Conservation (phyloP, 495 filamentous ascomycete species). For the Talaromyces proteolyticus region DNA sequence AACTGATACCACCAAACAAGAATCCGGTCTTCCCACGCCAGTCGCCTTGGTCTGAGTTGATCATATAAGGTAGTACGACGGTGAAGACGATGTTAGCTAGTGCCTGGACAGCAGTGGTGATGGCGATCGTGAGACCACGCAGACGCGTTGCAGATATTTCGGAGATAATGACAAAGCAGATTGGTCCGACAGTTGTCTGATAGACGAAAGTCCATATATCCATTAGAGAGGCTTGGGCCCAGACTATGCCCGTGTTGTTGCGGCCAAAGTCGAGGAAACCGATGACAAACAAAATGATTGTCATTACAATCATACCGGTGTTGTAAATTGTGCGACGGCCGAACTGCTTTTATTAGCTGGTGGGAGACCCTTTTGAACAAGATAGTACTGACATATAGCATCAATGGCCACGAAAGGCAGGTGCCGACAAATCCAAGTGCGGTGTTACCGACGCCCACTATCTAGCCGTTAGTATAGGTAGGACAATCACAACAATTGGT, state of each 20-base stretch:
- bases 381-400: conserved; percentile 14
- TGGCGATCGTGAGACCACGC: conserved; percentile 26
- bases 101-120: conserved; percentile 28
- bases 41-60: conserved; percentile 33
- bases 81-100: conserved; percentile 21
- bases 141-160: conserved; percentile 34
- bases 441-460: conserved; percentile 26
- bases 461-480: conserved; percentile 10
- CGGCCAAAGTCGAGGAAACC: conserved; percentile 25
- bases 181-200: conserved; percentile 33
- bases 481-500: neutral
- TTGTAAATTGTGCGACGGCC: conserved; percentile 50
- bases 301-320: conserved; percentile 37
- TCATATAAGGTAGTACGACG: conserved; percentile 26
- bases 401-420: conserved; percentile 44
- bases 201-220: conserved; percentile 37
- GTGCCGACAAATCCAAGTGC: conserved; percentile 48
- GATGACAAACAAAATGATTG: conserved; percentile 34
- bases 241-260: conserved; percentile 16
- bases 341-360: too few species aligned
- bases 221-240: conserved; percentile 25
- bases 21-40: conserved; percentile 33
- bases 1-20: conserved; percentile 47
- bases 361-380: too few species aligned
- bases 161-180: conserved; percentile 26